phyloP scores from a whole-genome alignment of 306 rosid genomes.

The Vigna hirtella region DNA sequence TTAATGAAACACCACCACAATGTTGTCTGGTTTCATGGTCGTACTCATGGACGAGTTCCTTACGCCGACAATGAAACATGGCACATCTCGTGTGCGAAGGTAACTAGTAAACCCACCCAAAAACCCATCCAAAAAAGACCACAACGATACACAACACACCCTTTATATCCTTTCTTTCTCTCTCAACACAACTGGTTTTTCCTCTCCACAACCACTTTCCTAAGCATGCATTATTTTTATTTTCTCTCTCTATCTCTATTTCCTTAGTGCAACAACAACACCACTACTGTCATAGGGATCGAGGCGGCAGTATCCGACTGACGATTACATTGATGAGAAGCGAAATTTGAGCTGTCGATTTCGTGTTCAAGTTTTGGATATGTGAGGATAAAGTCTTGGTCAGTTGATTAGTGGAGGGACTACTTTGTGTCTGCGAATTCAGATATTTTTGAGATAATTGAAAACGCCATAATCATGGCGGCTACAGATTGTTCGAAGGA shows the following conservation, averaged over 20 bases:
- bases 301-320: background rate
- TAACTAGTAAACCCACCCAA: background rate
- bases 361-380: conserved; percentile 31
- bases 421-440: conserved; percentile 74
- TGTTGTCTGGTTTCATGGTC: too few relatives aligned
- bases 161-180: background rate
- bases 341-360: conserved; percentile 46
- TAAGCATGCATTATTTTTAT: conserved; percentile 42
- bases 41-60: too few relatives aligned
- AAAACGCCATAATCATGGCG: conserved; percentile 88
- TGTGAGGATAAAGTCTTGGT: conserved; percentile 68
- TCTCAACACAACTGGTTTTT: conserved; percentile 12
- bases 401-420: conserved; percentile 81
- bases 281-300: background rate
- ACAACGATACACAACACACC: background rate
- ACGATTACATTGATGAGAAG: conserved; percentile 37
- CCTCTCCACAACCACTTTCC: background rate
- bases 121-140: conserved; percentile 5
- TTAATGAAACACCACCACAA: too few relatives aligned
- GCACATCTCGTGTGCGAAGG: too few relatives aligned
- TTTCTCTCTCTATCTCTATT: background rate
- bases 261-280: conserved; percentile 12
- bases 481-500: conserved; percentile 85
- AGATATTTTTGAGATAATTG: conserved; percentile 79
- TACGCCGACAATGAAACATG: too few relatives aligned